These are phyloP conservation scores for Zymoseptoria passerinii DNA, from an alignment of 2,329 filamentous ascomycete genomes.

Conservation along the genomic window DNA sequence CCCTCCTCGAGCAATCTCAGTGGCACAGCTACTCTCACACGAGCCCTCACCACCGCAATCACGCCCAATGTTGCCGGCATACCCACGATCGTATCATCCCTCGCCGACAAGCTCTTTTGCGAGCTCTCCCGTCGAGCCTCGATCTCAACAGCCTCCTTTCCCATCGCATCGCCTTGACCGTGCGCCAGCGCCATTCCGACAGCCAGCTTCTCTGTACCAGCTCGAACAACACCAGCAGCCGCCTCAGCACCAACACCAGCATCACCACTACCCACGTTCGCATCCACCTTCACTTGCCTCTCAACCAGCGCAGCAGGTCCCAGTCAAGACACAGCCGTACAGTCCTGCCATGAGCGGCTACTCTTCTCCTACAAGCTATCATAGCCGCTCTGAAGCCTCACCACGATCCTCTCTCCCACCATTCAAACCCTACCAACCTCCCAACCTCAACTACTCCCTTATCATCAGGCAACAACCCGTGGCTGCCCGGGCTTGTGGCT, in stretches of 20 bases:
- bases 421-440: conserved; percentile 3
- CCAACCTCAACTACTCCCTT: conserved; percentile 40
- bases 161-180: conserved; percentile 15
- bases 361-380: conserved; percentile 18
- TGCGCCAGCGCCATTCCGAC: conserved; percentile 5
- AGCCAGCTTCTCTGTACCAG: conserved; percentile 6
- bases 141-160: conserved; percentile 23
- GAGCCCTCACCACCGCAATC: conserved; percentile 27
- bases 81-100: conserved; percentile 21
- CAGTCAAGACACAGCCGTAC: conserved; percentile 6
- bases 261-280: conserved; percentile 7
- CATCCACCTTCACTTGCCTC: conserved; percentile 4
- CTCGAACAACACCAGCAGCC: conserved; percentile 1
- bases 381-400: conserved; percentile 20
- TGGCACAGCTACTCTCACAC: conserved; percentile 21
- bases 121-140: conserved; percentile 7
- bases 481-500: conserved; percentile 72
- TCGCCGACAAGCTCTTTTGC: conserved; percentile 6
- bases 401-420: conserved; percentile 16
- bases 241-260: conserved; percentile 4
- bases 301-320: conserved; percentile 5
- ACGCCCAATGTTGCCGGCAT: conserved; percentile 4
- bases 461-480: conserved; percentile 67
- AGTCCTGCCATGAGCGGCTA: conserved; percentile 15
- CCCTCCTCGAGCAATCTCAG: conserved; percentile 16